Base-by-base conservation (phyloP, 257 asterid genomes). In the Ligustrum vulgare region DNA sequence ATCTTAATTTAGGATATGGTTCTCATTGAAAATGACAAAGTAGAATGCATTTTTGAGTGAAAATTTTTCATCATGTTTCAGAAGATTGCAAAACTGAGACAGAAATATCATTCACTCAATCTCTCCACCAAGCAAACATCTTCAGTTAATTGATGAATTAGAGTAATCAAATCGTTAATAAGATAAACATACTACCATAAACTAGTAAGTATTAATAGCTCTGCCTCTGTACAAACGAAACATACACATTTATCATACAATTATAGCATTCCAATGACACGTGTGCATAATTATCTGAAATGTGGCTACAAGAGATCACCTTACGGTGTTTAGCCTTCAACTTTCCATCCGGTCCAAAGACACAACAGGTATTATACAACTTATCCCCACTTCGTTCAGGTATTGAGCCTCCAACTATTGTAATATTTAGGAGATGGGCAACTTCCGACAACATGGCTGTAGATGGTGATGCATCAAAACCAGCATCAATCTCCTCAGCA, bases 401-500 rank as follows among this genome's bases (percentile, higher is more conserved):
- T 76, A 94, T 91, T 70, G 99, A 94, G 43, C 99, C 99, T 72
- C 98, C 99, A 25, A 94, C 78, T 73, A 94, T 83, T 18, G 99
- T 92, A 81, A 94, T 82, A 37, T 92, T 88, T 56, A 91, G 89
- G 77, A 75, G 85, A 71, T 84, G 77, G 74, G 99, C 90, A 80
- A 77, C 83, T 84, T 94, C 93, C 58, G 99, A 92, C 82, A 92
- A 75, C 99, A 94, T 94, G 84, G 91, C 94, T 8, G 97, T 92
- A 10, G 99, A 92, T 2, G 98, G 98, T 71, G 99, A 94, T 69
- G 83, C 87, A 58, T 85, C 91, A 82, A 91, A 80, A 77, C 98
- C 98, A 41, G 96, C 96, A 82, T 92, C 99, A 56, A 94, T 89
- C 66, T 91, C 98, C 90, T 94, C 99, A 68, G 98, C 99, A 82